phyloP scores from a whole-genome alignment of 176 grass and related monocot species.

The Juncus inflexus region DNA sequence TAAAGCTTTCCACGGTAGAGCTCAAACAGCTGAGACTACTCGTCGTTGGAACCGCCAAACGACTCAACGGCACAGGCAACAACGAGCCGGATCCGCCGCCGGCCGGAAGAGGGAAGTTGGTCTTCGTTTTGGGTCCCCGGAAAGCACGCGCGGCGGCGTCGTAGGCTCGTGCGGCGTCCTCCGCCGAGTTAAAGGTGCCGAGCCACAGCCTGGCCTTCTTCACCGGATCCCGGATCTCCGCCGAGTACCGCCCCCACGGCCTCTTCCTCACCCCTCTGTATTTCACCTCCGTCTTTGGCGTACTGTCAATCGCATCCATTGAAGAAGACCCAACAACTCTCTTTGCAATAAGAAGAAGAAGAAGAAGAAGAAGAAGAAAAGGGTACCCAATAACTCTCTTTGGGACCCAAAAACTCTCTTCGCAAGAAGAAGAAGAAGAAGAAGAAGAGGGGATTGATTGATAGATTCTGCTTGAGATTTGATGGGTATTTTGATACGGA shows the following conservation, averaged over 20 bases:
- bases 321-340: neutral
- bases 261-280: slow-evolving; percentile 42
- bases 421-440: neutral
- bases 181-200: slow-evolving; percentile 23
- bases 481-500: neutral
- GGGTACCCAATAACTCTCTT: neutral
- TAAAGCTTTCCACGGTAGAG: slow-evolving; percentile 18
- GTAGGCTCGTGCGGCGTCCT: slow-evolving; percentile 25
- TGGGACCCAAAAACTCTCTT: too few species aligned
- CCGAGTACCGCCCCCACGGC: slow-evolving; percentile 60
- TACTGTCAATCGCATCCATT: slow-evolving; percentile 9
- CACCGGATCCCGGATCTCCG: slow-evolving; percentile 59
- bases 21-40: slow-evolving; percentile 24
- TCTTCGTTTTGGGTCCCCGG: slow-evolving; percentile 22
- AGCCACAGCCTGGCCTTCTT: slow-evolving; percentile 28
- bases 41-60: slow-evolving; percentile 20
- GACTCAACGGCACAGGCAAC: neutral
- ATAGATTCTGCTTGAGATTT: neutral
- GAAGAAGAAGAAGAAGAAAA: neutral
- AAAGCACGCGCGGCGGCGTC: slow-evolving; percentile 17
- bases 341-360: neutral
- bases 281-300: slow-evolving; percentile 11
- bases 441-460: neutral
- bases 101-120: slow-evolving; percentile 16
- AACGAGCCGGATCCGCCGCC: neutral